Conservation (phyloP, 169 alveolate genomes). For the Amoebophrya sp. region DNA sequence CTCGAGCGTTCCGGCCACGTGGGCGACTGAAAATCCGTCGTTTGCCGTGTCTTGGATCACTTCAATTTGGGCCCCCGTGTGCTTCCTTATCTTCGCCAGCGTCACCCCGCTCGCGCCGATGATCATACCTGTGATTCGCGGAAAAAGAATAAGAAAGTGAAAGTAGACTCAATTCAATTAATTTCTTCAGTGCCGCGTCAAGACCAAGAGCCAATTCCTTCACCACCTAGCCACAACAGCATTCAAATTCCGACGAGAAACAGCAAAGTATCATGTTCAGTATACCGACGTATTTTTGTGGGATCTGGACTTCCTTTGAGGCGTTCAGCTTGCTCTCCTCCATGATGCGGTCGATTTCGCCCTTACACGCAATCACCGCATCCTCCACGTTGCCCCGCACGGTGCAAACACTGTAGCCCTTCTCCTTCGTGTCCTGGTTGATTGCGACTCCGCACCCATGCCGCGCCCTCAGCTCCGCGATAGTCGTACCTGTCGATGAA, state of each 20-base stretch:
- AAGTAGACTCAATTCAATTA: too few species aligned
- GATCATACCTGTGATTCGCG: background rate
- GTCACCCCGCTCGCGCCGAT: background rate
- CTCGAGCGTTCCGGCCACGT: background rate
- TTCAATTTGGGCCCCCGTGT: background rate
- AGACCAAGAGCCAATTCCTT: background rate
- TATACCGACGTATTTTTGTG: background rate
- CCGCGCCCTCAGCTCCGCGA: background rate
- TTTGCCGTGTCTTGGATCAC: background rate
- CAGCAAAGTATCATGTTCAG: background rate
- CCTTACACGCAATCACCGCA: background rate
- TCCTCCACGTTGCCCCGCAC: background rate
- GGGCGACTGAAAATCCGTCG: background rate
- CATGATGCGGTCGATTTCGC: background rate
- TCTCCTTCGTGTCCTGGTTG: background rate
- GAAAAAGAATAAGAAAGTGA: too few species aligned
- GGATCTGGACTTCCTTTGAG: background rate
- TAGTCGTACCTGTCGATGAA: too few species aligned
- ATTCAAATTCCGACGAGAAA: background rate
- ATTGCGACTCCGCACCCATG: background rate
- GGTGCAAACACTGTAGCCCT: background rate
- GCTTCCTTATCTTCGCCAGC: background rate
- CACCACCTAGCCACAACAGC: background rate
- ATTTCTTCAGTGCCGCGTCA: background rate
- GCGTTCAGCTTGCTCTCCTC: background rate